These are phyloP conservation scores for Suhomyces maxii DNA, from an alignment of 1,139 yeast species.

Conservation along the genomic window DNA sequence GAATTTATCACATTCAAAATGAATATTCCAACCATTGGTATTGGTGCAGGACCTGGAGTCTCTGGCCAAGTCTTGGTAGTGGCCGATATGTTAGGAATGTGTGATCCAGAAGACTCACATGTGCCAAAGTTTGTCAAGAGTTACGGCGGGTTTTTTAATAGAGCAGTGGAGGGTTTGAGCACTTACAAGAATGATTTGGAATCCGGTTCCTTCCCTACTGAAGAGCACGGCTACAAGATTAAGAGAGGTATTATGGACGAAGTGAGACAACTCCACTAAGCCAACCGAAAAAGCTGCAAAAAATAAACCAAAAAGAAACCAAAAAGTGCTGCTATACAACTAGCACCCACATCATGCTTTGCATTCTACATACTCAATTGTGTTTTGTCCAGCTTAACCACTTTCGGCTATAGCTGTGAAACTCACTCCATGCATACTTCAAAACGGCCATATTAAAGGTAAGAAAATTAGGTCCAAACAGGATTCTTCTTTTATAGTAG, in stretches of 20 bases:
- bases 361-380: too few relatives aligned
- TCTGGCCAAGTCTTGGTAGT: conserved; percentile 91
- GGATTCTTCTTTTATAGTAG: too few relatives aligned
- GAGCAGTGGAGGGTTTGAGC: conserved; percentile 53
- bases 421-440: too few relatives aligned
- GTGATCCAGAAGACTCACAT: conserved; percentile 45
- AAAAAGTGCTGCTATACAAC: not conserved
- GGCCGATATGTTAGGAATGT: conserved; percentile 80
- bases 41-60: conserved; percentile 86
- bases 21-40: conserved; percentile 83
- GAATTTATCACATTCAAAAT: conserved; percentile 58
- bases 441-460: too few relatives aligned
- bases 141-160: conserved; percentile 54
- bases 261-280: conserved; percentile 27
- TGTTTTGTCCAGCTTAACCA: too few relatives aligned
- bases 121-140: conserved; percentile 76
- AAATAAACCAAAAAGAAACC: not conserved
- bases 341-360: not conserved
- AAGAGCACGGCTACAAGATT: conserved; percentile 68
- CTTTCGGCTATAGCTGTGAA: too few relatives aligned
- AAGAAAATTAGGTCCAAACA: too few relatives aligned
- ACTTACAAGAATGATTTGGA: conserved; percentile 63
- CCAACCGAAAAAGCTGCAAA: too few relatives aligned
- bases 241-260: conserved; percentile 62
- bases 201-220: conserved; percentile 57